phyloP scores from a whole-genome alignment of 148 eudicot species.

The Beta vulgaris region DNA sequence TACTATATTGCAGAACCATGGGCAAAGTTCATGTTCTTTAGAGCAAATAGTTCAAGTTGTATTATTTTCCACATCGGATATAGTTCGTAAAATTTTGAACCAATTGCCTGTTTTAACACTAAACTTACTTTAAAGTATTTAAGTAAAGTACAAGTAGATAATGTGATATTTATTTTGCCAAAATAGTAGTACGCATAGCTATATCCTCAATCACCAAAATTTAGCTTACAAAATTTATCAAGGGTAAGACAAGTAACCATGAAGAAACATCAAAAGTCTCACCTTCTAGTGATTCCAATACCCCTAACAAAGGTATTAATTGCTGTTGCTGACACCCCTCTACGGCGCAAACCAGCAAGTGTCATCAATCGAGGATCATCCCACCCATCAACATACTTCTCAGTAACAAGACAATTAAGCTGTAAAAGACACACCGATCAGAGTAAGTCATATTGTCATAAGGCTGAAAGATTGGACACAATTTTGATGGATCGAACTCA shows the following conservation, averaged over 20 bases:
- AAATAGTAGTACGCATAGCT: not conserved
- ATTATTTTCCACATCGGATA: too few species aligned
- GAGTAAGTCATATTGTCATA: not conserved
- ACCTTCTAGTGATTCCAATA: conserved; percentile 97
- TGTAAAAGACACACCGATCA: conserved; percentile 27
- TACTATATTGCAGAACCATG: too few species aligned
- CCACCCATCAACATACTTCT: conserved; percentile 95
- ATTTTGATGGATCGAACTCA: not conserved
- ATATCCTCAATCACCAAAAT: not conserved
- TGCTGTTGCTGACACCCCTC: conserved; percentile 83
- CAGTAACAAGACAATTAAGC: conserved; percentile 88
- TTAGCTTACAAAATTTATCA: not conserved
- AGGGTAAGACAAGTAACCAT: not conserved
- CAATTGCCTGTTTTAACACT: too few species aligned
- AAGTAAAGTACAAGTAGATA: not conserved
- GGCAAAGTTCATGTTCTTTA: too few species aligned
- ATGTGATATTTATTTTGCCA: not conserved
- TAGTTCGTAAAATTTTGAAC: too few species aligned
- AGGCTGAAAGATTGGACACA: not conserved
- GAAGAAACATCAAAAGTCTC: not conserved
- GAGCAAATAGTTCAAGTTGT: too few species aligned
- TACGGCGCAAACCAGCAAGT: conserved; percentile 84
- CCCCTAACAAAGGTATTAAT: conserved; percentile 90
- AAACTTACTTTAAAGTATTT: not conserved
- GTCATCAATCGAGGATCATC: conserved; percentile 98